Evolutionary conservation across 1,284 basidiomycete genomes (phyloP), one percentile per base, ranked within the genome.

Genomic region (Ustilago xerochloae): DNA sequence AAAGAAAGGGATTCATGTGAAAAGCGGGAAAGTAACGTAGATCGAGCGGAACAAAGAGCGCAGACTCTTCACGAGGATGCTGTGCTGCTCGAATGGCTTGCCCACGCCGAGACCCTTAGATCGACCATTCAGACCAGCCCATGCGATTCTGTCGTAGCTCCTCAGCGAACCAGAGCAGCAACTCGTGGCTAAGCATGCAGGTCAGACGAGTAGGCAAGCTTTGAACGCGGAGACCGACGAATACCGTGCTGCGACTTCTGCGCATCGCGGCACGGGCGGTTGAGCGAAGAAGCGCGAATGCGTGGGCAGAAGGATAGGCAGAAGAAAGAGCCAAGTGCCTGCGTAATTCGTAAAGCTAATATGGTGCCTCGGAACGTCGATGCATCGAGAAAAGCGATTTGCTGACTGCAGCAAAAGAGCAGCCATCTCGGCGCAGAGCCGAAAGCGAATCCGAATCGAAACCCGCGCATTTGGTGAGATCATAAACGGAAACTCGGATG

Each of bases 351-450:
- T n/a, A 26, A 30, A 47, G 18, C 26, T 39, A 29, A 47, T 10
- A 47, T 6, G 26, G 30, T 29, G 45, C 10, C n/a, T n/a, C n/a
- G n/a, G n/a, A n/a, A 28, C 52, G 18, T 63, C 51, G 29, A 30
- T 48, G 35, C 52, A 24, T 36, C 46, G 46, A 49, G 15, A 45
- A n/a, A 53, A 28, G 45, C 45, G 29, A 15, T 10, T n/a, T 12
- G 35, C 55, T 57, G 22, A 1, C n/a, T 36, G 24, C 20, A 26
- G 29, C n/a, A 30, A 26, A 29, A 24, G 4, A 26, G n/a, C n/a
- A 24, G 20, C 35, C n/a, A 53, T 35, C 32, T 52, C 49, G 57
- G 38, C 41, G 32, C 56, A 45, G 24, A 56, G 46, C 55, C 55
- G 46, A 50, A 48, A 30, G 46, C 55, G 20, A 35, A 33, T 24